phyloP scores from a whole-genome alignment of 2,329 filamentous ascomycete genomes.

The Cladosporium sp. region DNA sequence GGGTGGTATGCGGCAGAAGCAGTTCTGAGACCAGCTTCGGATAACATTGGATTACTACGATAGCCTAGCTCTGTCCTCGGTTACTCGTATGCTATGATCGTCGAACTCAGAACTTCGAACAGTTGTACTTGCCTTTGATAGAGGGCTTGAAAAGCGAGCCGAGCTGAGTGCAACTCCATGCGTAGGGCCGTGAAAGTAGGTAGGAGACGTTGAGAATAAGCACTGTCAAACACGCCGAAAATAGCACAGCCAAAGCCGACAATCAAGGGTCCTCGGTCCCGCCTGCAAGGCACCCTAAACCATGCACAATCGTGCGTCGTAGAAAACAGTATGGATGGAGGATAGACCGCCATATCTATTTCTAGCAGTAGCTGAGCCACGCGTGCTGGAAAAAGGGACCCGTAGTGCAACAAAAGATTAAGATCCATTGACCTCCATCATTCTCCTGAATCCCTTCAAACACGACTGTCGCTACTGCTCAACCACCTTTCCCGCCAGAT shows the following conservation, averaged over 20 bases:
- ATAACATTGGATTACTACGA: background rate
- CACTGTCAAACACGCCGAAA: background rate
- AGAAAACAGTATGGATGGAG: slow-evolving; percentile 14
- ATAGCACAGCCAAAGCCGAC: background rate
- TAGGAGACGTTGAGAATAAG: background rate
- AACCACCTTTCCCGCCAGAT: background rate
- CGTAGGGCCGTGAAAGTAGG: background rate
- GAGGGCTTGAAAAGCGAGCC: background rate
- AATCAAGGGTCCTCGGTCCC: slow-evolving; percentile 9
- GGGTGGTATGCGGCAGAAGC: background rate
- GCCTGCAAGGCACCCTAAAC: background rate
- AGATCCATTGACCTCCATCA: background rate
- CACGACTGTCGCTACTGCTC: background rate
- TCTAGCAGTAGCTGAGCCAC: background rate
- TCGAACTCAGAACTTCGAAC: background rate
- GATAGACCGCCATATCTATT: slow-evolving; percentile 1
- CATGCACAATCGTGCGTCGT: slow-evolving; percentile 21
- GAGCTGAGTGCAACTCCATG: background rate
- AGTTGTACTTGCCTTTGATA: background rate
- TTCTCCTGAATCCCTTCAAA: background rate
- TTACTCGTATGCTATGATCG: background rate
- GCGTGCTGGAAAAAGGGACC: background rate
- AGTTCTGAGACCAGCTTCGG: background rate
- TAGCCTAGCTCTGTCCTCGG: background rate
- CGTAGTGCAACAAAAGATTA: background rate